Evolutionary conservation across 768 basidiomycete genomes (phyloP), one percentile per base, ranked within the genome.

Genomic region (Tylopilus balloui): DNA sequence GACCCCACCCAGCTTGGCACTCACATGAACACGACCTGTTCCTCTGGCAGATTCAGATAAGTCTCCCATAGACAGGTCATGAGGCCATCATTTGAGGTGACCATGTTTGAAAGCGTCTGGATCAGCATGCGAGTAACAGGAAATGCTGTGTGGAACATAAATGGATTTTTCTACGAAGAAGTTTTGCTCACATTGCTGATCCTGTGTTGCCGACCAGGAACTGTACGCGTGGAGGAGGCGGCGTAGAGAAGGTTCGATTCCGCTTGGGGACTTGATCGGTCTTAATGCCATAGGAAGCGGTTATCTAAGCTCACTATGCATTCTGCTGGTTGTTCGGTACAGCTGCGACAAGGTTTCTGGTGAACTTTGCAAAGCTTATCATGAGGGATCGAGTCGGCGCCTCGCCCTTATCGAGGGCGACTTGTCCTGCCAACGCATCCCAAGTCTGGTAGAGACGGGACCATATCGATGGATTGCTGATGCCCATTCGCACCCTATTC

Each of bases 341-440:
- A 6, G 83, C 88, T 10, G 90, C 90, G 28, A 89, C 81, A 10
- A 93, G 68, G 63, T 96, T 94, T 51, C 93, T 78, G 13, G 88
- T 91, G 61, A 94, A 84, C 59, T 81, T 85, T 8, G 83, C 85
- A 19, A 91, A 59, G 56, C 71, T 73, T n/a, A 68, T 69, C 50
- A 76, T 75, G 11, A 81, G 63, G 1, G 58, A 54, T 42, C 70
- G 71, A 7, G 77, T 71, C 23, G 62, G 55, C 11, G 61, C 52
- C 47, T 73, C 54, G 19, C 50, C 64, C 42, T 71, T 63, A 17
- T 65, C 60, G 13, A 64, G 45, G 59, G 61, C 75, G 66, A 58
- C 75, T 69, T 58, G 57, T 32, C 28, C 51, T 14, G 62, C 60
- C 4, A 69, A 38, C 12, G 34, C 32, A 4, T 65, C 65, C 88